phyloP scores from a whole-genome alignment of 2,329 filamentous ascomycete species.

The Helicocarpus griseus region DNA sequence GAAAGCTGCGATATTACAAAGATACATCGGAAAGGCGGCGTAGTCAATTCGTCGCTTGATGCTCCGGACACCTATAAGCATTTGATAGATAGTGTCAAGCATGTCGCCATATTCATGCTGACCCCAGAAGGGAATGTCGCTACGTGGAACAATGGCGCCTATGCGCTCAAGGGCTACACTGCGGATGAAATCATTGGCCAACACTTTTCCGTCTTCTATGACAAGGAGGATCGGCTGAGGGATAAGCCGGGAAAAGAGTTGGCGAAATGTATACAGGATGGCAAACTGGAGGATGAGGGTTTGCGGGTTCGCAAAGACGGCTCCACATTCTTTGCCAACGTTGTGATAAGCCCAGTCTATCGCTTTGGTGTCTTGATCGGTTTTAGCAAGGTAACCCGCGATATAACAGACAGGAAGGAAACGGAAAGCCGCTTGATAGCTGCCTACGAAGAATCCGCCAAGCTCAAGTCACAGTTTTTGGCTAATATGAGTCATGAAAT shows the following conservation, averaged over 20 bases:
- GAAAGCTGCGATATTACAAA: constrained; percentile 32
- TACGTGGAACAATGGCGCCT: constrained; percentile 50
- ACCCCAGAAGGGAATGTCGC: constrained; percentile 46
- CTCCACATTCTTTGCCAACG: constrained; percentile 52
- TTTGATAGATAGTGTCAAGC: constrained; percentile 51
- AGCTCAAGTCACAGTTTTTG: constrained; percentile 52
- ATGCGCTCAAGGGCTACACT: constrained; percentile 47
- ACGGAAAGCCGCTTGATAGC: constrained; percentile 46
- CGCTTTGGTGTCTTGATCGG: constrained; percentile 45
- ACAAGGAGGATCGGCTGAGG: constrained; percentile 39
- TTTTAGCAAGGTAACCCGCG: constrained; percentile 50
- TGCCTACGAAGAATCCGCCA: constrained; percentile 54
- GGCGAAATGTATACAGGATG: constrained; percentile 44
- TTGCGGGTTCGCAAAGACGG: constrained; percentile 52
- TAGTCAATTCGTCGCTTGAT: constrained; percentile 35
- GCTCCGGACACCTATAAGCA: constrained; percentile 50
- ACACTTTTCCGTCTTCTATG: constrained; percentile 51
- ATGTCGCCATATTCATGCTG: constrained; percentile 55
- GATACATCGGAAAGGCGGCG: constrained; percentile 12
- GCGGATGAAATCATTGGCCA: constrained; percentile 46
- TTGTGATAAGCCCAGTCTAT: constrained; percentile 49
- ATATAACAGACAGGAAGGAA: constrained; percentile 47
- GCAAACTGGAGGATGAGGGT: constrained; percentile 49
- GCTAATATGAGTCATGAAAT: constrained; percentile 58
- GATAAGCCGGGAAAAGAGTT: constrained; percentile 46